phyloP scores from a whole-genome alignment of 2,329 filamentous ascomycete genomes.

The Botrytis elliptica region DNA sequence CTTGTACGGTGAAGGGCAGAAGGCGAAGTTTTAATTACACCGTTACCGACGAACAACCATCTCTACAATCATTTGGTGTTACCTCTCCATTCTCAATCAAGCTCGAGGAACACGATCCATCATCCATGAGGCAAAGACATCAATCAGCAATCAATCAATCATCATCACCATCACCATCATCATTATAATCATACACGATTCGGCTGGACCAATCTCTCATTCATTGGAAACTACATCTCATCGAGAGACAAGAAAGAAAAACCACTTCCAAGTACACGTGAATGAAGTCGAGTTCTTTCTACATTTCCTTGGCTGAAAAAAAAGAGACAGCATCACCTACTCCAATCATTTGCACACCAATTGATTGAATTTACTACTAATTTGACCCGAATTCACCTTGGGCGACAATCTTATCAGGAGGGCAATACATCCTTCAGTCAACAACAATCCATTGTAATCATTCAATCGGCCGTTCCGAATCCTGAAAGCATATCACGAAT shows the following conservation, averaged over 20 bases:
- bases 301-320: neutral
- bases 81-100: conserved; percentile 7
- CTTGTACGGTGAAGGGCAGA: neutral
- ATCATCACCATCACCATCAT: neutral
- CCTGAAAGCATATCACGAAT: neutral
- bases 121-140: conserved; percentile 10
- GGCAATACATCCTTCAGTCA: neutral
- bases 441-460: neutral
- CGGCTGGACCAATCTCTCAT: conserved; percentile 12
- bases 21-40: neutral
- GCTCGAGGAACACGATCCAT: conserved; percentile 14
- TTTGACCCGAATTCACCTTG: neutral
- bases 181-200: neutral
- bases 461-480: neutral
- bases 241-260: neutral
- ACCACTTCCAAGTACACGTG: neutral
- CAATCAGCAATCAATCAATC: neutral
- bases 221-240: neutral
- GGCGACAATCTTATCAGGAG: neutral
- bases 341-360: neutral
- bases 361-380: conserved; percentile 5
- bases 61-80: neutral
- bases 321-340: neutral
- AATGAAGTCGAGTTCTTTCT: neutral
- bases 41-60: neutral